Conservation (phyloP, 2,329 filamentous ascomycete genomes). For the Thermothelomyces thermophilus region DNA sequence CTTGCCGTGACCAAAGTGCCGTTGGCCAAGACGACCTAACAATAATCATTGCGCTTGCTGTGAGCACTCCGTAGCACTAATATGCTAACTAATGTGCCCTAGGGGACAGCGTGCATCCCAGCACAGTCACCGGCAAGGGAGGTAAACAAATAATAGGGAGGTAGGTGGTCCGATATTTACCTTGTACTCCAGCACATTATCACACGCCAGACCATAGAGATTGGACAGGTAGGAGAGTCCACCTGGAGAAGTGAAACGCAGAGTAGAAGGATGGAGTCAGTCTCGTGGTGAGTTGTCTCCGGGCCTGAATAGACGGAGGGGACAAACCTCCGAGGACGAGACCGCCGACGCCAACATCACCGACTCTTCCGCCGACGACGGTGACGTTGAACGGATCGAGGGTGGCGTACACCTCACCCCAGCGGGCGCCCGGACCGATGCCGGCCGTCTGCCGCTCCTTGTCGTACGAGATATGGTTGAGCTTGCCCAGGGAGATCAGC, state of each 20-base stretch:
- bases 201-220: slow-evolving; percentile 29
- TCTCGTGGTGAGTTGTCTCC: too few species aligned
- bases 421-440: slow-evolving; percentile 41
- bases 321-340: slow-evolving; percentile 39
- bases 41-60: slow-evolving; percentile 28
- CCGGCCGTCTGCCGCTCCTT: slow-evolving; percentile 17
- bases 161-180: too few species aligned
- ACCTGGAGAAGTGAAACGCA: slow-evolving; percentile 30
- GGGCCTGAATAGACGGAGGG: too few species aligned
- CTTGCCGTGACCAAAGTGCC: slow-evolving; percentile 26
- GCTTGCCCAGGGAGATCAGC: slow-evolving; percentile 42
- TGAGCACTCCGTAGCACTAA: slow-evolving; percentile 35
- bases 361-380: slow-evolving; percentile 39
- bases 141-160: too few species aligned
- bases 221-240: slow-evolving; percentile 25
- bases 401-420: slow-evolving; percentile 35
- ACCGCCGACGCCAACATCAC: slow-evolving; percentile 43
- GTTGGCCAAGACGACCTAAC: slow-evolving; percentile 35
- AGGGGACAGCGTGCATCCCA: too few species aligned
- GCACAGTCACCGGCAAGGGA: too few species aligned
- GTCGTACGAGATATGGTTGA: slow-evolving; percentile 36
- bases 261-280: too few species aligned
- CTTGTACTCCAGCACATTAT: too few species aligned
- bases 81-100: too few species aligned
- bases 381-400: slow-evolving; percentile 38